These are phyloP conservation scores for Misopates orontium DNA, from an alignment of 257 asterid species.

Conservation along the genomic window DNA sequence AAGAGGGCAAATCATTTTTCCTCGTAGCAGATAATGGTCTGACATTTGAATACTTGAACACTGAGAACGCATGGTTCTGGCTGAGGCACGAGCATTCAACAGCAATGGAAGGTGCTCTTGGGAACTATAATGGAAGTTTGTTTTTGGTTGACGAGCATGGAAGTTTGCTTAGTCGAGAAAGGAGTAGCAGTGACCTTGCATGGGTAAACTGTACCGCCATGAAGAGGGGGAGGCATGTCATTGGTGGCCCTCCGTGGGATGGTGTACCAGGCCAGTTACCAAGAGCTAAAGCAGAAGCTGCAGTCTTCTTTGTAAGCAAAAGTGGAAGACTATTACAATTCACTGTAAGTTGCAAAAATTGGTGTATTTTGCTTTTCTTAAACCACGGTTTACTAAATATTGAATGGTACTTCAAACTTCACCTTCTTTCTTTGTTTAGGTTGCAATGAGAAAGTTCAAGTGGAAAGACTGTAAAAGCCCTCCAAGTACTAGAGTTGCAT, in stretches of 20 bases:
- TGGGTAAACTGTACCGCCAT: slow-evolving; percentile 86
- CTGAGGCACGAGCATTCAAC: slow-evolving; percentile 65
- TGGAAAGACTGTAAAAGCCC: slow-evolving; percentile 89
- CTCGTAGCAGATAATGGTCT: slow-evolving; percentile 51
- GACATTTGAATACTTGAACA: slow-evolving; percentile 62
- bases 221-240: slow-evolving; percentile 65
- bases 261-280: slow-evolving; percentile 44
- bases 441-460: slow-evolving; percentile 74
- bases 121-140: slow-evolving; percentile 79
- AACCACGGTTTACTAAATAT: not conserved
- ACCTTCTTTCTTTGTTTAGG: slow-evolving; percentile 40
- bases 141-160: slow-evolving; percentile 70
- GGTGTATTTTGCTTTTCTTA: not conserved
- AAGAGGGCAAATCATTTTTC: slow-evolving; percentile 66
- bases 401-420: slow-evolving; percentile 8
- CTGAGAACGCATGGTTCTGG: slow-evolving; percentile 76
- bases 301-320: slow-evolving; percentile 69
- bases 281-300: slow-evolving; percentile 58
- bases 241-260: slow-evolving; percentile 89
- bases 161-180: slow-evolving; percentile 71
- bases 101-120: slow-evolving; percentile 58
- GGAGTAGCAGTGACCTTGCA: slow-evolving; percentile 49
- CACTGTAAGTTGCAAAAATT: slow-evolving; percentile 43
- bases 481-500: slow-evolving; percentile 49
- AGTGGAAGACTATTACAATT: slow-evolving; percentile 69